Evolutionary conservation across 768 basidiomycete genomes (phyloP).

Genomic region (Pulveroboletus sp.): DNA sequence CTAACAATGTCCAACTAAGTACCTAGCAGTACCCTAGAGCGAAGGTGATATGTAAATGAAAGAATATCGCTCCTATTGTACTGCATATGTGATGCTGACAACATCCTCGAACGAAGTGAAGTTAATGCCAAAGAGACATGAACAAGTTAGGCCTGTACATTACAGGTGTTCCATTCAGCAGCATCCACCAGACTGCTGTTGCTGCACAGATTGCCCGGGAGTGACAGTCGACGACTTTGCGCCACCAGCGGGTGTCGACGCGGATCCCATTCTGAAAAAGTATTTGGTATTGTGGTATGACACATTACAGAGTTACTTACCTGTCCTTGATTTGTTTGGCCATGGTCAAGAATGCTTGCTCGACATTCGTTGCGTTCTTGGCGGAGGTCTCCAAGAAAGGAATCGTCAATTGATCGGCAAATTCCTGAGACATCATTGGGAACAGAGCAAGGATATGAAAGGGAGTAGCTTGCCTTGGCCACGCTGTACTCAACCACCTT

Average conservation of each 20-base stretch:
- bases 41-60: slow-evolving; percentile 33
- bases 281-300: neutral
- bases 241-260: slow-evolving; percentile 67
- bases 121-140: slow-evolving; percentile 16
- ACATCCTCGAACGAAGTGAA: slow-evolving; percentile 20
- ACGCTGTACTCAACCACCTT: slow-evolving; percentile 90
- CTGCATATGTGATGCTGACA: slow-evolving; percentile 27
- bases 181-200: slow-evolving; percentile 71
- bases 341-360: slow-evolving; percentile 99
- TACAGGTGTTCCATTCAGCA: slow-evolving; percentile 52
- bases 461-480: slow-evolving; percentile 59
- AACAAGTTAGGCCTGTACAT: slow-evolving; percentile 16
- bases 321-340: slow-evolving; percentile 95
- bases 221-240: slow-evolving; percentile 83
- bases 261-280: slow-evolving; percentile 73
- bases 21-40: slow-evolving; percentile 25
- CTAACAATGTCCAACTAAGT: slow-evolving; percentile 23
- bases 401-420: slow-evolving; percentile 91
- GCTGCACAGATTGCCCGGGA: slow-evolving; percentile 80
- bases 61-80: slow-evolving; percentile 32
- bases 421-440: slow-evolving; percentile 56
- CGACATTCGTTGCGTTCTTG: slow-evolving; percentile 97
- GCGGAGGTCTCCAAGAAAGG: slow-evolving; percentile 99
- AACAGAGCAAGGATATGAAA: neutral
- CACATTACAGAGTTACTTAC: slow-evolving; percentile 37